Evolutionary conservation across 2,329 filamentous ascomycete genomes (phyloP).

Genomic region (Epichloe sibirici): DNA sequence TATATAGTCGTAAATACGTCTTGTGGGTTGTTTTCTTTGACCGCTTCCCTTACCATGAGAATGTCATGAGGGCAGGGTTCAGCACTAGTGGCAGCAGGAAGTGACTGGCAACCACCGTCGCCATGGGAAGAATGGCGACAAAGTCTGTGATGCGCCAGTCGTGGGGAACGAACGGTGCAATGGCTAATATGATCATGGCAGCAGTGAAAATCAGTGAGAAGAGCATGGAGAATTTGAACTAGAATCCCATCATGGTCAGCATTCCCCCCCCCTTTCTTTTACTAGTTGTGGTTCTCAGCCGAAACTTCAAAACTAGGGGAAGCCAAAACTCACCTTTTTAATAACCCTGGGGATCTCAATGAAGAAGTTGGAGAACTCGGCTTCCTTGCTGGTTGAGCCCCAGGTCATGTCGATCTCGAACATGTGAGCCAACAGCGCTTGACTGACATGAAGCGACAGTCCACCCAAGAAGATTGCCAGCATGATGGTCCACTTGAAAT

Average conservation of each 20-base stretch:
- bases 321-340: constrained; percentile 51
- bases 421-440: constrained; percentile 71
- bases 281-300: neutral
- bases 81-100: constrained; percentile 59
- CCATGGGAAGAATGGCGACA: constrained; percentile 66
- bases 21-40: neutral
- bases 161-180: constrained; percentile 50
- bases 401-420: constrained; percentile 78
- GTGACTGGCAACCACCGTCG: constrained; percentile 56
- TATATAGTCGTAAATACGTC: neutral
- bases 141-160: constrained; percentile 58
- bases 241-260: constrained; percentile 10
- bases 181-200: constrained; percentile 52
- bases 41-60: constrained; percentile 48
- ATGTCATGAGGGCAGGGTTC: constrained; percentile 71
- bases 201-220: constrained; percentile 46
- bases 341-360: constrained; percentile 70
- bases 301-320: constrained; percentile 11
- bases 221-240: constrained; percentile 63
- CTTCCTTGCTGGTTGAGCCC: constrained; percentile 77
- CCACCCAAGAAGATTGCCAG: constrained; percentile 75
- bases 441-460: constrained; percentile 66
- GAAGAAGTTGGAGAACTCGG: constrained; percentile 72
- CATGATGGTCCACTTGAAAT: constrained; percentile 63
- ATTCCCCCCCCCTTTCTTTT: neutral